Evolutionary conservation across 768 basidiomycete species (phyloP).

Genomic region (Sistotremastrum niveocremeum): DNA sequence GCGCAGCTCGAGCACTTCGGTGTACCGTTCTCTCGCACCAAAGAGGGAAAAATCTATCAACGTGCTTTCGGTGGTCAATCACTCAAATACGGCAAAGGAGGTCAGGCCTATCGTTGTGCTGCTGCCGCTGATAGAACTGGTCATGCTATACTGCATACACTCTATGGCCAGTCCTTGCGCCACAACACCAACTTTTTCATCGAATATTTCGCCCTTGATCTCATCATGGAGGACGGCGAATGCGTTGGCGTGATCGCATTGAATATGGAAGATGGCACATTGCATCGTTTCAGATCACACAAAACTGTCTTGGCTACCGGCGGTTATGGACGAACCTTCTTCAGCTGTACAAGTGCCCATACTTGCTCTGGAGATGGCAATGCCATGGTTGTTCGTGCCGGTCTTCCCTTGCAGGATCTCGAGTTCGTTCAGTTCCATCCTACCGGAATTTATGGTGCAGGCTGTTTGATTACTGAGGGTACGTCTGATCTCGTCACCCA

Average conservation of each 20-base stretch:
- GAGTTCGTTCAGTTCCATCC: constrained; percentile 99
- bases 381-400: constrained; percentile 95
- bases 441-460: constrained; percentile 98
- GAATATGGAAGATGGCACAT: constrained; percentile 99
- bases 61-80: constrained; percentile 99
- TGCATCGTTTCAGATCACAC: constrained; percentile 96
- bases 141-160: constrained; percentile 94
- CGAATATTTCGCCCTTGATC: constrained; percentile 97
- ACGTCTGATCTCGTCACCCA: constrained; percentile 6
- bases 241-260: constrained; percentile 98
- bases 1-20: constrained; percentile 92
- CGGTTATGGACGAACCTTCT: constrained; percentile 96
- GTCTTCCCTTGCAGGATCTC: constrained; percentile 88
- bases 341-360: constrained; percentile 97
- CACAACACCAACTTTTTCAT: constrained; percentile 99
- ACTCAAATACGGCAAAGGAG: constrained; percentile 92
- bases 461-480: constrained; percentile 98
- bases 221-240: constrained; percentile 98
- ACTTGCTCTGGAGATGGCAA: constrained; percentile 99
- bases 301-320: constrained; percentile 98
- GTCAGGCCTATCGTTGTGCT: constrained; percentile 97
- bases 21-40: constrained; percentile 95
- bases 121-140: constrained; percentile 98
- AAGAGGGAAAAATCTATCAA: constrained; percentile 99
- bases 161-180: constrained; percentile 96